These are phyloP conservation scores for Colletotrichum australisinense DNA, from an alignment of 2,329 filamentous ascomycete species.

Conservation along the genomic window DNA sequence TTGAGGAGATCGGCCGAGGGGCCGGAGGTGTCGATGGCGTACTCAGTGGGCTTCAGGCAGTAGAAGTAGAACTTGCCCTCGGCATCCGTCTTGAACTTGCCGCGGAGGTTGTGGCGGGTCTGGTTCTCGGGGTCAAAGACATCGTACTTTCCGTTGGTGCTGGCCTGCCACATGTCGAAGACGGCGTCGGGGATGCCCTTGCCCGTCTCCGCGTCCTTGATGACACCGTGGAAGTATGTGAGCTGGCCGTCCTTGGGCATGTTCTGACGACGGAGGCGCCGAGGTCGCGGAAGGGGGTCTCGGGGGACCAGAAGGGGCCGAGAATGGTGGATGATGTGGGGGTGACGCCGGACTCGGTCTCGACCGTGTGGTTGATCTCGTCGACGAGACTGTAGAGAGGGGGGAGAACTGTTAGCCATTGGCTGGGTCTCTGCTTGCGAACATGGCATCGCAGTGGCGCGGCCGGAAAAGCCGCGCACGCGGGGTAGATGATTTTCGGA, in stretches of 20 bases:
- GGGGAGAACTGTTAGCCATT: neutral
- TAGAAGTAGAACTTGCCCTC: conserved; percentile 72
- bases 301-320: conserved; percentile 37
- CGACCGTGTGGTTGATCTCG: conserved; percentile 35
- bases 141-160: conserved; percentile 69
- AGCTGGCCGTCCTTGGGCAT: conserved; percentile 33
- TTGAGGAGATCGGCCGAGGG: conserved; percentile 38
- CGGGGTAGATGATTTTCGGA: neutral
- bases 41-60: conserved; percentile 72
- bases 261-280: conserved; percentile 35
- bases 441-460: neutral
- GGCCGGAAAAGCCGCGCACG: neutral
- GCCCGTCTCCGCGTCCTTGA: conserved; percentile 39
- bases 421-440: neutral
- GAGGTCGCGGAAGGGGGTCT: conserved; percentile 36
- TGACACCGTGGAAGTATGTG: conserved; percentile 35
- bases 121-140: conserved; percentile 72
- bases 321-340: conserved; percentile 35
- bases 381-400: conserved; percentile 25
- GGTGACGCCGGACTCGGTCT: conserved; percentile 25
- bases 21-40: conserved; percentile 69
- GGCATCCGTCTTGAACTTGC: conserved; percentile 71
- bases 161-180: conserved; percentile 72
- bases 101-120: conserved; percentile 70
- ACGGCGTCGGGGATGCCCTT: conserved; percentile 53